Evolutionary conservation across 1,284 basidiomycete species (phyloP), one percentile per base, ranked within the genome.

Genomic region (Vanrija sp.): DNA sequence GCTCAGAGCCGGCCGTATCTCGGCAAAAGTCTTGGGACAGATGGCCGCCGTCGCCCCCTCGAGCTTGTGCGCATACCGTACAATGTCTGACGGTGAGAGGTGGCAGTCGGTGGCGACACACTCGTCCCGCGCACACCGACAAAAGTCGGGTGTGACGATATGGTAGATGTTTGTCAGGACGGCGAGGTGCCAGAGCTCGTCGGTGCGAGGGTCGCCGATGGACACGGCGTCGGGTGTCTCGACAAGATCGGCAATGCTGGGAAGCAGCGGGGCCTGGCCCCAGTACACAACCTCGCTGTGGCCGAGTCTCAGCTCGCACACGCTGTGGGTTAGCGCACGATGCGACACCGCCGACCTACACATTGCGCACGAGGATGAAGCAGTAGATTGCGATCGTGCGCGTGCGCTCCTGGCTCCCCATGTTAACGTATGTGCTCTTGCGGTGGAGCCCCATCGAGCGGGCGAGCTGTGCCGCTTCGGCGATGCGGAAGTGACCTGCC

Each of bases 401-500:
- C 6, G 15, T n/a, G 19, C 50, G 50, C 26, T 43, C 43, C 19
- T 45, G n/a, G 10, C 12, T 28, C 2, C 28, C 43, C 25, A 45
- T 29, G 18, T 29, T 25, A 3, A 26, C 19, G 45, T 53, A 53
- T 12, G 51, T 53, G 18, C 29, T 29, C n/a, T 19, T 26, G 18
- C 28, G 28, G 34, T 53, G 51, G 25, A 53, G 28, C 5, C 34
- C 29, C 51, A 53, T 46, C 15, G 44, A 47, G 3, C 42, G 15
- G 1, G 51, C 51, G 21, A 53, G 25, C 46, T 53, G 51, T 9
- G 44, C 44, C 14, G 51, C 51, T 23, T 53, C 51, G n/a, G 51
- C 51, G 29, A 53, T 53, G 8, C 45, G 21, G 19, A 53, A 53
- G 44, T 53, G 51, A 5, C 51, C 51, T 1, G 51, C 51, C 34